Evolutionary conservation across 495 filamentous ascomycete genomes (phyloP), one percentile per base, ranked within the genome.

Genomic region (Podospora australis): DNA sequence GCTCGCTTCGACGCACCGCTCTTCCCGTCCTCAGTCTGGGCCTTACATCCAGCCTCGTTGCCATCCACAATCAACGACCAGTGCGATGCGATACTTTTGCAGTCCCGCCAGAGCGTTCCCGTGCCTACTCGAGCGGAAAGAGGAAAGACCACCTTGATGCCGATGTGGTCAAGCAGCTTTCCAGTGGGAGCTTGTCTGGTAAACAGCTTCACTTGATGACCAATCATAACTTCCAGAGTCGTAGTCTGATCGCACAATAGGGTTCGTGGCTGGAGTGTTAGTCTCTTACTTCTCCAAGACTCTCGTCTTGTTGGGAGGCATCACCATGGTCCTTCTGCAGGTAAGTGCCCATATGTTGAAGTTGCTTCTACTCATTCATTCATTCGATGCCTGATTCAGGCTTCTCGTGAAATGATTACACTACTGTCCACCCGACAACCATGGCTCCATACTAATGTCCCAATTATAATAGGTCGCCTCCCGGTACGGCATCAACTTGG

Each of bases 211-310:
- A 21, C 13, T 23, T 24, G 19, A n/a, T 28, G 3, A 36, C 1
- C 11, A 24, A n/a, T n/a, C n/a, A n/a, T n/a, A n/a, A 35, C 6
- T 19, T 42, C 46, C 21, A 50, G 10, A 13, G 28, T 43, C 21
- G 19, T 2, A 38, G 10, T 1, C 20, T 20, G 7, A 43, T 24
- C 48, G n/a, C n/a, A 22, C 30, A 30, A 5, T 32, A 82, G 81
- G 87, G 3, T 70, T 95, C 42, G 60, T 84, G 29, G 77, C 75
- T 0, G 88, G 88, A 2, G 59, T 91, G 16, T 72, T 84, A 5
- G 73, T 95, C 45, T 75, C 79, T 55, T 75, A 84, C 32, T 91
- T 95, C 64, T 90, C 85, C 36, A 78, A 77, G 58, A 81, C 80
- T 4, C 62, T 95, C 55, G 84, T 86, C 6, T 61, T 90, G 26